Base-by-base conservation (phyloP, 2,329 filamentous ascomycete species). In the Pseudogymnoascus sp. region DNA sequence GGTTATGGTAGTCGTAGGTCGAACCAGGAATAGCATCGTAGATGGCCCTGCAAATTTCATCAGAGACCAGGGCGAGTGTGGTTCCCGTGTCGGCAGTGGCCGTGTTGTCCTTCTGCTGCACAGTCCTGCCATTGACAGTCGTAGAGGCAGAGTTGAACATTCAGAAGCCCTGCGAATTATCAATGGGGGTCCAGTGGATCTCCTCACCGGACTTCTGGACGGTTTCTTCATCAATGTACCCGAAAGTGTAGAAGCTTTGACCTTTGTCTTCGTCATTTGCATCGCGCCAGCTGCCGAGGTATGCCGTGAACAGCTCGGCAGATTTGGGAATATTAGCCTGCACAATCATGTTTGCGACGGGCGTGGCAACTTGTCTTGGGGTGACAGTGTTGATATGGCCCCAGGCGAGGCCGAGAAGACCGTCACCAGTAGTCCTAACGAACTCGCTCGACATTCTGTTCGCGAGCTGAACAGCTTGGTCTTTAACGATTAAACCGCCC, bases 41-140 rank as follows among this genome's bases (percentile, higher is more conserved):
- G 63, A 90, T 77, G 2, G 79, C 79, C 61, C 83, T 73, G 68
- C 81, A 84, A 10, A 81, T 77, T 1, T 72, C 68, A 67, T 90
- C 86, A 38, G 80, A 79, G 52, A 89, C 76, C 30, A 90, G 76
- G 1, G 81, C 81, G 57, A 90, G 77, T 0, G 85, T 86, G 28
- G 86, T 89, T 60, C 85, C 86, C 0, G 86, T 90, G 69, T 90
- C 87, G 33, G 81, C 82, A 65, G 90, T 88, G 52, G 86, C 84
- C 28, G 75, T 83, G 72, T 89, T 89, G 55, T 76, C 77, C 2
- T 73, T 68, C 8, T 79, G 75, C 1, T 72, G 56, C 26, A 84
- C 71, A 1, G 73, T 74, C 62, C 79, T 75, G 60, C 81, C 83
- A 64, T 82, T 82, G 63, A 90, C 74, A 0, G 76, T 77, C 19